Evolutionary conservation across 495 filamentous ascomycete genomes (phyloP).

Genomic region (Hypomontagnella submonticulosa): DNA sequence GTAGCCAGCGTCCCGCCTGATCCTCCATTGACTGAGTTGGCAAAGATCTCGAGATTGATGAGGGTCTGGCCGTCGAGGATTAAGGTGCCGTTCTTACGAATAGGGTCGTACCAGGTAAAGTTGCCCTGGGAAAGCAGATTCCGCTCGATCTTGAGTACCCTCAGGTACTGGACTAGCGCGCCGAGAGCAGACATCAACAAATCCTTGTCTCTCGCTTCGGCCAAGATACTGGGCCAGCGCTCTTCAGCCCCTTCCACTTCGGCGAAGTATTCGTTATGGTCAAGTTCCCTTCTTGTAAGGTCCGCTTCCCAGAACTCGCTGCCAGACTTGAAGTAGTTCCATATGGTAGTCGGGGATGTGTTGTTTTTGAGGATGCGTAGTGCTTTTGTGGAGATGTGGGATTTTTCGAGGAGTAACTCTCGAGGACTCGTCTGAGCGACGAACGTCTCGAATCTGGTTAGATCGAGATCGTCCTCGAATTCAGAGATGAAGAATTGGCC

Average conservation of each 20-base stretch:
- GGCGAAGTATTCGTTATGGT: slow-evolving; percentile 82
- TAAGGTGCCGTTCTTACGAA: slow-evolving; percentile 90
- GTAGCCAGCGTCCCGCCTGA: slow-evolving; percentile 87
- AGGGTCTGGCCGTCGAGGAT: slow-evolving; percentile 96
- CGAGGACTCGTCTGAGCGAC: slow-evolving; percentile 92
- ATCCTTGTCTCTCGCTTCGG: slow-evolving; percentile 79
- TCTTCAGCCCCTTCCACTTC: slow-evolving; percentile 69
- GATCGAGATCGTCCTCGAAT: slow-evolving; percentile 90
- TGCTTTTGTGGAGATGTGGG: slow-evolving; percentile 81
- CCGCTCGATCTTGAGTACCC: slow-evolving; percentile 87
- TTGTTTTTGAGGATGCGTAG: slow-evolving; percentile 97
- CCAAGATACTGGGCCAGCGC: slow-evolving; percentile 83
- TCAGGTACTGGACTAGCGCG: slow-evolving; percentile 86
- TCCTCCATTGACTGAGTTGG: slow-evolving; percentile 91
- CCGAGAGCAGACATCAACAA: slow-evolving; percentile 93
- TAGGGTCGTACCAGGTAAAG: slow-evolving; percentile 92
- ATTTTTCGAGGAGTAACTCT: slow-evolving; percentile 92
- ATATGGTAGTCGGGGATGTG: slow-evolving; percentile 90
- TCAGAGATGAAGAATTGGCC: slow-evolving; percentile 94
- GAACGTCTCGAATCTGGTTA: slow-evolving; percentile 98
- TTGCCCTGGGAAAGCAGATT: slow-evolving; percentile 90
- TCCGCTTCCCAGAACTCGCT: slow-evolving; percentile 95
- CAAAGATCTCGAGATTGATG: slow-evolving; percentile 96
- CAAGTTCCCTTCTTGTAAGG: slow-evolving; percentile 81
- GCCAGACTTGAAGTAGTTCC: slow-evolving; percentile 89